phyloP scores from a whole-genome alignment of 495 filamentous ascomycete species.

The Corynascus novoguineensis region DNA sequence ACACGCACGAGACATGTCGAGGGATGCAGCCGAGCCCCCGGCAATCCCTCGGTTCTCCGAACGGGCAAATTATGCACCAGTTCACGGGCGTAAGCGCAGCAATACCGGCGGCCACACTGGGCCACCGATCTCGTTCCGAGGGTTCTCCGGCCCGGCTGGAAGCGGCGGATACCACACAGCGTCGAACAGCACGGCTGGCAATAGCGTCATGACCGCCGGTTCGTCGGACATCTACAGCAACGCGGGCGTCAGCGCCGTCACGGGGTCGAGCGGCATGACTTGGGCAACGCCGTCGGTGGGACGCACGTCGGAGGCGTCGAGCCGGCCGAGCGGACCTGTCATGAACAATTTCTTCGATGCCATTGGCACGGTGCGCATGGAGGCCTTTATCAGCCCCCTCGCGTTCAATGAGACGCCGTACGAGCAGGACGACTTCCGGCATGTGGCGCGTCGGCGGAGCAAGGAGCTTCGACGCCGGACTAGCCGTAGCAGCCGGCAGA shows the following conservation, averaged over 20 bases:
- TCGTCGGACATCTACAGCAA: slow-evolving; percentile 55
- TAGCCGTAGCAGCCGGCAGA: slow-evolving; percentile 47
- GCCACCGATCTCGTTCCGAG: slow-evolving; percentile 62
- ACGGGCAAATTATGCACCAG: slow-evolving; percentile 22
- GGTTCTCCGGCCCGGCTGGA: slow-evolving; percentile 62
- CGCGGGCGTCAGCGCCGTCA: slow-evolving; percentile 25
- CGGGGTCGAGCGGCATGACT: slow-evolving; percentile 36
- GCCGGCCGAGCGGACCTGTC: slow-evolving; percentile 34
- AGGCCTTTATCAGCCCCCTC: slow-evolving; percentile 76
- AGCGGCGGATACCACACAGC: slow-evolving; percentile 36
- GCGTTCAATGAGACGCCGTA: slow-evolving; percentile 43
- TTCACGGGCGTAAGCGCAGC: slow-evolving; percentile 75
- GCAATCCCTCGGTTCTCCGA: slow-evolving; percentile 70
- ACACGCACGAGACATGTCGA: slow-evolving; percentile 39
- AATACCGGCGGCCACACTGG: slow-evolving; percentile 68
- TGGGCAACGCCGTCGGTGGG: slow-evolving; percentile 43
- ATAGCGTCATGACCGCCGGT: slow-evolving; percentile 48
- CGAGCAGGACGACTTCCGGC: slow-evolving; percentile 44
- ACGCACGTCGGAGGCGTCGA: slow-evolving; percentile 61
- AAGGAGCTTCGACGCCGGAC: slow-evolving; percentile 46
- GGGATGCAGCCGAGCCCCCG: slow-evolving; percentile 66
- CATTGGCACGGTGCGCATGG: slow-evolving; percentile 92
- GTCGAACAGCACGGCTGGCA: slow-evolving; percentile 47
- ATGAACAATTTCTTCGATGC: slow-evolving; percentile 62
- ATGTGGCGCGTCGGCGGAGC: slow-evolving; percentile 39